Base-by-base conservation (phyloP, 768 basidiomycete species). In the Gloeopeniophorella convolvens region DNA sequence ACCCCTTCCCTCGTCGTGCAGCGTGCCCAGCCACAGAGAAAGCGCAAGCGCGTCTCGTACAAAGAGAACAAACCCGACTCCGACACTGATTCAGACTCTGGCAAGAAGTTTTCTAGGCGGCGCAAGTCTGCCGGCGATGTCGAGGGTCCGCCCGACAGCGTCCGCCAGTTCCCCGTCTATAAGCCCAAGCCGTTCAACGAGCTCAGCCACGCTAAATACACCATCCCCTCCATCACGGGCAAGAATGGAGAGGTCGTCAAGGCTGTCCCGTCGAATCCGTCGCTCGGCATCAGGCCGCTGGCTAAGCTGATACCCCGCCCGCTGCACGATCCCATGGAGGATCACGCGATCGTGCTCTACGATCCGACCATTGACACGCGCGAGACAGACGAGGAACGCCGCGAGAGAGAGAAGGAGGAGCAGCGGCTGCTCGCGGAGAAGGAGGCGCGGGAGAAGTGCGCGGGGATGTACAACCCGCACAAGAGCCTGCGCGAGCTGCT, bases 321-420 rank as follows among this genome's bases (percentile, higher is more conserved):
- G 5, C 71, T 97, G n/a, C 86, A 94, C 60, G 92, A 99, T 64
- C 96, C 94, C 1, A 94, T 99, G 89, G 82, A 88, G 42, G 93
- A 98, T 60, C 94, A 97, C 66, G 93, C 95, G 1, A 96, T 99
- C 53, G 95, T 99, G 3, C 69, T 97, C 12, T 99, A 90, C 63
- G 96, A 98, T 61, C 96, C 96, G 1, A 98, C 96, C 0, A 82
- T 95, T 40, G 93, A 99, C 62, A 85, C 89, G 62, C 72, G 85
- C 57, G 92, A 94, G 66, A 91, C 91, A 0, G 88, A 91, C 61
- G 87, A 92, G 60, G 91, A 92, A 63, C 75, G 76, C 59, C 80
- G 73, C 63, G 83, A 82, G 51, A 72, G 87, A 31, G 78, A 84
- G 60, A 84, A 82, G 62, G 81, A 85, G 60, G 85, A 87, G 61